Base-by-base conservation (phyloP, 176 grass and related monocot species). In the maize (Zea mays) region DNA sequence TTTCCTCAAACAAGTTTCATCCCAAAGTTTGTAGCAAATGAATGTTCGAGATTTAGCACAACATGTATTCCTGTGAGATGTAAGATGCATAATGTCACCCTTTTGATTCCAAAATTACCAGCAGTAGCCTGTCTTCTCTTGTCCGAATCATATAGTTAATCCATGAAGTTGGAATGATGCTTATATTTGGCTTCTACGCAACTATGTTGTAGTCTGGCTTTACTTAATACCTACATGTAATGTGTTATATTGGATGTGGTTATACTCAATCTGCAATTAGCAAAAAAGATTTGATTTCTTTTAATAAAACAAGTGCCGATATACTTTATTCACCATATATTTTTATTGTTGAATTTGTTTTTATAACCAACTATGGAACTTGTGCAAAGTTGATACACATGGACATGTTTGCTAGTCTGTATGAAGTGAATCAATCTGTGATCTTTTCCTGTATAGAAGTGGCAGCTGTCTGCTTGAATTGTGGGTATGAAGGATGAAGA, bases 381-480 rank as follows among this genome's bases (percentile, higher is more conserved):
- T 78, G 17, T 83, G 35, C 8, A 47, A n/a, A 72, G 38, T 65
- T 65, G 67, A 0, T 76, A 58, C 4, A 35, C 38, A 2, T 77
- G 13, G 14, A 39, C 68, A 59, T 65, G 12, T 62, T 34, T 19
- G 21, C 55, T 71, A 62, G n/a, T 60, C 34, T 38, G 36, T 57
- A 84, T 72, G 35, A 81, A 69, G 42, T 78, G 71, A 75, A 82
- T 69, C 64, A 55, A 72, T 21, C 47, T 13, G 21, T 46, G 3
- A 65, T 19, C 3, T 73, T 21, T 19, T 36, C 3, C 6, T 2
- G 5, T 68, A 45, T 27, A 81, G 15, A 79, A 46, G 9, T 39
- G 4, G 7, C 5, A 69, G 19, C n/a, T 81, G 2, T 42, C 54
- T 55, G 35, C 35, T 50, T 75, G 34, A 39, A 51, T 10, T 62